Evolutionary conservation across 1,284 basidiomycete species (phyloP).

Genomic region (Boletellus sp.): DNA sequence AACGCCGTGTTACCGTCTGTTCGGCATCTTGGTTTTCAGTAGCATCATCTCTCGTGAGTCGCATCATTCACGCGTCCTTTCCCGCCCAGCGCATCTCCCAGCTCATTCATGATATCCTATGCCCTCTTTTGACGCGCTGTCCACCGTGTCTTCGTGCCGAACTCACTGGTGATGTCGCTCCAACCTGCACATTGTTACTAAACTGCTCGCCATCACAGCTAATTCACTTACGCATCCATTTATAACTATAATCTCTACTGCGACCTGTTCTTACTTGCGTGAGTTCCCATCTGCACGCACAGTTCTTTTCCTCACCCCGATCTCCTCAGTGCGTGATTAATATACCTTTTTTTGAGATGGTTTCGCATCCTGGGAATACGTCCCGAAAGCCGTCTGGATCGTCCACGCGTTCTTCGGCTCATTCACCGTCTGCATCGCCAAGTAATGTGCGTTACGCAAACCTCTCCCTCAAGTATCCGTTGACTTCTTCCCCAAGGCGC

Average conservation of each 20-base stretch:
- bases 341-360: slow-evolving; percentile 42
- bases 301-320: slow-evolving; percentile 16
- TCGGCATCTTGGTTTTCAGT: slow-evolving; percentile 26
- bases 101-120: slow-evolving; percentile 31
- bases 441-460: slow-evolving; percentile 41
- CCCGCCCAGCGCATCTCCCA: slow-evolving; percentile 31
- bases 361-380: slow-evolving; percentile 44
- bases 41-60: slow-evolving; percentile 36
- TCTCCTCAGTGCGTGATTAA: slow-evolving; percentile 30
- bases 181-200: slow-evolving; percentile 22
- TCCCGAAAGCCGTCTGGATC: slow-evolving; percentile 66
- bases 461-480: slow-evolving; percentile 4
- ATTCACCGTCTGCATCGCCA: slow-evolving; percentile 57
- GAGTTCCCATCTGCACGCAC: slow-evolving; percentile 16
- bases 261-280: slow-evolving; percentile 29
- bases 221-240: slow-evolving; percentile 35
- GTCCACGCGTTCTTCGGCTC: slow-evolving; percentile 57
- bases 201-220: slow-evolving; percentile 31
- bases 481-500: slow-evolving; percentile 26
- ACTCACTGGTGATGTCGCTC: slow-evolving; percentile 11
- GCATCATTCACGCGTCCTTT: slow-evolving; percentile 38
- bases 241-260: slow-evolving; percentile 34
- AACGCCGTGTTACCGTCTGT: slow-evolving; percentile 10
- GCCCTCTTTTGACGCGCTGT: slow-evolving; percentile 25
- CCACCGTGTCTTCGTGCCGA: slow-evolving; percentile 33